phyloP scores from a whole-genome alignment of 768 basidiomycete genomes.

The Auriscalpium vulgare region DNA sequence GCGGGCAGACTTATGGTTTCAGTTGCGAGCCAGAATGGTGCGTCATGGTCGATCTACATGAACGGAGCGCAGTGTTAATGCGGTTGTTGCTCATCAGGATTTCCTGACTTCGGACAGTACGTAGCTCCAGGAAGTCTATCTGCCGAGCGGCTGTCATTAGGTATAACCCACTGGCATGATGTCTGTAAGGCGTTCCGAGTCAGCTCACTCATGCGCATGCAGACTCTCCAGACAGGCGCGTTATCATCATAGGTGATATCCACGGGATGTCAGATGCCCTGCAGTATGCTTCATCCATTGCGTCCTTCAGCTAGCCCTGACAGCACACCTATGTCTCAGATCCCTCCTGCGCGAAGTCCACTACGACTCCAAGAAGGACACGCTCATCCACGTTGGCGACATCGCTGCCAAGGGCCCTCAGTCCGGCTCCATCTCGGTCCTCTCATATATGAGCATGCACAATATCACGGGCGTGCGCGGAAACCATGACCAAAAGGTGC shows the following conservation, averaged over 20 bases:
- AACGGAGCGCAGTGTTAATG: no score
- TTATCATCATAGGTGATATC: slow-evolving; percentile 80
- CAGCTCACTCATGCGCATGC: not conserved
- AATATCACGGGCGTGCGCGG: slow-evolving; percentile 79
- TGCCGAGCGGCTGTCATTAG: slow-evolving; percentile 42
- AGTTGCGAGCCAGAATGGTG: no score
- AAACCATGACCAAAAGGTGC: slow-evolving; percentile 87
- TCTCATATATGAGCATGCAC: slow-evolving; percentile 55
- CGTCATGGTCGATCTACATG: no score
- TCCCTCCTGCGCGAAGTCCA: slow-evolving; percentile 52
- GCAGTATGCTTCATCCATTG: slow-evolving; percentile 36
- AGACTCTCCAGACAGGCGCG: slow-evolving; percentile 48
- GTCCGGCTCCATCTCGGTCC: slow-evolving; percentile 48
- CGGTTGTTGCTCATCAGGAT: not conserved
- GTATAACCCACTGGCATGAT: slow-evolving; percentile 24
- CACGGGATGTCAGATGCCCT: slow-evolving; percentile 75
- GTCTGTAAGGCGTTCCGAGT: not conserved
- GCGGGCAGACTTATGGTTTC: slow-evolving; percentile 1
- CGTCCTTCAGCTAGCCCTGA: no score
- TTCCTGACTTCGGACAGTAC: not conserved
- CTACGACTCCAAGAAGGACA: slow-evolving; percentile 55
- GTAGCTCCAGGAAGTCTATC: slow-evolving; percentile 29
- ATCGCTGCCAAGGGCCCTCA: slow-evolving; percentile 63
- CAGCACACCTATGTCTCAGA: slow-evolving; percentile 27
- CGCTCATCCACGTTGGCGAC: slow-evolving; percentile 80